These are phyloP conservation scores for Boletus rufocinnamomeus DNA, from an alignment of 768 basidiomycete genomes.

Conservation along the genomic window DNA sequence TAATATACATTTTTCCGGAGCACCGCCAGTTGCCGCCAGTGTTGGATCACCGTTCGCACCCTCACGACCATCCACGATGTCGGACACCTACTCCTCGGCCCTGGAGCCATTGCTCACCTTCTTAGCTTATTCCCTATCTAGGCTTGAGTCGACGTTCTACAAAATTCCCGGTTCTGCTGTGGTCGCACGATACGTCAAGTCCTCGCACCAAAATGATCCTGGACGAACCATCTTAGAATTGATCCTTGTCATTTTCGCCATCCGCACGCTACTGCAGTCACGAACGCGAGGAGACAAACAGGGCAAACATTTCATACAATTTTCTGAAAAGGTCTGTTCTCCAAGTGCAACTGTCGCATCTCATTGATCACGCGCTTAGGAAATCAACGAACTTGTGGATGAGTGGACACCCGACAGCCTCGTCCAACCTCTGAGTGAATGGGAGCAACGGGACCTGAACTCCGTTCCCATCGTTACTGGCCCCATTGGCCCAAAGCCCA, in stretches of 20 bases:
- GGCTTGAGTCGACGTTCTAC: constrained; percentile 67
- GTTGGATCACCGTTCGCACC: not conserved
- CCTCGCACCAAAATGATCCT: constrained; percentile 95
- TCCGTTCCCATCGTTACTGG: constrained; percentile 79
- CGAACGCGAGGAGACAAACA: constrained; percentile 84
- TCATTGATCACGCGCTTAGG: constrained; percentile 47
- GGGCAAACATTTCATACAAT: constrained; percentile 87
- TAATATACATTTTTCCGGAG: constrained; percentile 11
- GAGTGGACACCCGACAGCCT: constrained; percentile 94
- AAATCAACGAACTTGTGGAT: constrained; percentile 94
- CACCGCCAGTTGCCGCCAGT: not conserved
- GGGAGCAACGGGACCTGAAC: constrained; percentile 68
- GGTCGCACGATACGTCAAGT: constrained; percentile 87
- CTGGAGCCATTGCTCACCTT: constrained; percentile 62
- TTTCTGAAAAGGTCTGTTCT: constrained; percentile 79
- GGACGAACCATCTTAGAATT: constrained; percentile 89
- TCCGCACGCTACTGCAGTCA: constrained; percentile 87
- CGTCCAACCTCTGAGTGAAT: constrained; percentile 55
- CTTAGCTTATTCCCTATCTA: constrained; percentile 60
- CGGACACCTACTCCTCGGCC: constrained; percentile 34
- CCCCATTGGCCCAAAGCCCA: constrained; percentile 80
- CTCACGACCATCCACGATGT: constrained; percentile 34
- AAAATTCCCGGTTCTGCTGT: constrained; percentile 81
- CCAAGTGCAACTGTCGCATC: not conserved
- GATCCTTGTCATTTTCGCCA: constrained; percentile 82